Evolutionary conservation across 1,284 basidiomycete species (phyloP), one percentile per base, ranked within the genome.

Genomic region (Papiliotrema fonsecae): DNA sequence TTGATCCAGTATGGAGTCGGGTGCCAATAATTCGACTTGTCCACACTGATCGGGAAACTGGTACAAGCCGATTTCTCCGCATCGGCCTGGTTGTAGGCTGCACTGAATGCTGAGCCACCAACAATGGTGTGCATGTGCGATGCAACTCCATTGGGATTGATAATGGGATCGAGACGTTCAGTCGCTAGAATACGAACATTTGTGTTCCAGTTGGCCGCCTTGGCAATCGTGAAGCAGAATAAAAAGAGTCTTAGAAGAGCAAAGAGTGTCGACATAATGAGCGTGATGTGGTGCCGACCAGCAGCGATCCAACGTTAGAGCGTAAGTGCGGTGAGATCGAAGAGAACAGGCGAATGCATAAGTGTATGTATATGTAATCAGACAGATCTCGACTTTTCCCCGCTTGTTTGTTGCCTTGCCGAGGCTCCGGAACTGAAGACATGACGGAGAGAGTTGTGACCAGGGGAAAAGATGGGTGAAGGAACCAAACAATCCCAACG

Each of bases 11-110:
- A 60, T 2, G 52, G 34, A 27, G 47, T 22, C 14, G 61, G 61
- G 50, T 58, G 57, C 61, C 61, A 64, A 38, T 67, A 69, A 30
- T 62, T 63, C 2, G 57, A 60, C 38, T 66, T 66, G 55, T 68
- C 65, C 6, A 50, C 60, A 37, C 60, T 56, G 14, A 65, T 43
- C 41, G 49, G 51, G 16, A 58, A 51, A 32, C 50, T 49, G 7
- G 58, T 54, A 44, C 65, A 68, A 2, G 44, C 45, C 14, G 59
- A 52, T 1, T 41, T 45, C 14, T 44, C 49, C 34, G 56, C 53
- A 9, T 56, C 55, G 31, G 45, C 50, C 28, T 49, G 61, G 42
- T 62, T 61, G 43, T 65, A 66, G 13, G 56, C 51, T 6, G 65
- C 63, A 27, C 56, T 56, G 37, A 67, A 64, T 16, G 45, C 47